These are phyloP conservation scores for Fusarium sp. DNA, from an alignment of 2,329 filamentous ascomycete genomes.

Conservation along the genomic window DNA sequence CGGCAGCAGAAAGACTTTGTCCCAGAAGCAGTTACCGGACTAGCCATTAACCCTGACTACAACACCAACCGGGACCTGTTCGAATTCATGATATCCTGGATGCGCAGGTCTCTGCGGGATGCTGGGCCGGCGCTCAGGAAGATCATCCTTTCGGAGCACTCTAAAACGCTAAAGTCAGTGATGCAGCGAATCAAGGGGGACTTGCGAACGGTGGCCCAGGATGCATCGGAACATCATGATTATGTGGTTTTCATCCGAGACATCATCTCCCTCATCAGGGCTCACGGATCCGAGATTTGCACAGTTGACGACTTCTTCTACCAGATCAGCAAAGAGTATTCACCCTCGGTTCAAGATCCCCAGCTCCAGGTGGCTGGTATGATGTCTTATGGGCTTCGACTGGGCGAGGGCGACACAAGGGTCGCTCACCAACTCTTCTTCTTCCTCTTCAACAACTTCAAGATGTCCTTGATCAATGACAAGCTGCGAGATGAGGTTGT, in stretches of 20 bases:
- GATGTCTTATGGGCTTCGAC: slow-evolving; percentile 65
- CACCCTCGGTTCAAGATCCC: slow-evolving; percentile 66
- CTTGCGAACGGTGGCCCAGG: slow-evolving; percentile 53
- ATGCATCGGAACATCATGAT: slow-evolving; percentile 55
- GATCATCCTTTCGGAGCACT: slow-evolving; percentile 55
- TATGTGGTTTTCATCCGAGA: slow-evolving; percentile 65
- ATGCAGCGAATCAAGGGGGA: slow-evolving; percentile 69
- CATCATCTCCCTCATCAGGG: slow-evolving; percentile 66
- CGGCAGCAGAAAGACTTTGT: slow-evolving; percentile 58
- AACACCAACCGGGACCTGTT: slow-evolving; percentile 62
- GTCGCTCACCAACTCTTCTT: slow-evolving; percentile 65
- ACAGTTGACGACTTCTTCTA: slow-evolving; percentile 67
- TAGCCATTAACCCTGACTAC: slow-evolving; percentile 59
- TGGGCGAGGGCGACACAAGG: slow-evolving; percentile 63
- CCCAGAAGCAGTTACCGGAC: slow-evolving; percentile 52
- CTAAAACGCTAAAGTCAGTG: slow-evolving; percentile 56
- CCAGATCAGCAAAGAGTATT: slow-evolving; percentile 67
- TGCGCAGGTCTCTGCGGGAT: slow-evolving; percentile 62
- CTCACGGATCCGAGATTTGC: slow-evolving; percentile 66
- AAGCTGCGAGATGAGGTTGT: slow-evolving; percentile 59
- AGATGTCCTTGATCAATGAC: slow-evolving; percentile 63
- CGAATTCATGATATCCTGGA: slow-evolving; percentile 59
- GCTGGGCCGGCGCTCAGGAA: slow-evolving; percentile 51
- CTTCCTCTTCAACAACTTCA: slow-evolving; percentile 69
- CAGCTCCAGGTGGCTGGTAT: slow-evolving; percentile 68